Conservation (phyloP, 257 asterid species). For the Mitragyna speciosa region DNA sequence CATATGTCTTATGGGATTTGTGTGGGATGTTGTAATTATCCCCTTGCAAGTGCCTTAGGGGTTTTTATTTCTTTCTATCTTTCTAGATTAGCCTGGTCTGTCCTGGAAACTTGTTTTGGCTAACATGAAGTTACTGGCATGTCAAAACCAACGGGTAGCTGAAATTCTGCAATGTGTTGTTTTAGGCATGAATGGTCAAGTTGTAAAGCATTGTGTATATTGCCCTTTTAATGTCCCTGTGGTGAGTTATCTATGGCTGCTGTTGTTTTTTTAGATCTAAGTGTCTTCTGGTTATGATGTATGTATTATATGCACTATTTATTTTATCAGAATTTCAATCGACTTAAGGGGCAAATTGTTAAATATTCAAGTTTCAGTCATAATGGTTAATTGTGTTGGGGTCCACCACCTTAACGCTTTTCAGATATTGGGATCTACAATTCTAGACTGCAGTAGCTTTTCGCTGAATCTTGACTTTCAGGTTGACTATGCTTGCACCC, state of each 20-base stretch:
- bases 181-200: not conserved
- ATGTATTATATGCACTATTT: not conserved
- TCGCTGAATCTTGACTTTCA: conserved; percentile 24
- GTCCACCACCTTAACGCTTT: not conserved
- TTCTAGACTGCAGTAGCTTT: not conserved
- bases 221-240: not conserved
- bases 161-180: not conserved
- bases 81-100: not conserved
- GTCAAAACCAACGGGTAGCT: not conserved
- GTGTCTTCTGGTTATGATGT: not conserved
- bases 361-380: not conserved
- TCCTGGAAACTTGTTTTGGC: not conserved
- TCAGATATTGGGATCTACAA: too few species aligned
- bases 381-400: not conserved
- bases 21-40: not conserved
- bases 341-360: not conserved
- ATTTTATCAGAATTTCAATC: not conserved
- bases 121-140: not conserved
- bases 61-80: not conserved
- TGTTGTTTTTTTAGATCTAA: not conserved
- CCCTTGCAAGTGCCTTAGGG: not conserved
- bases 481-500: conserved; percentile 99
- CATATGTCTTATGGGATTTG: not conserved
- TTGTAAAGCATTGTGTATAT: not conserved
- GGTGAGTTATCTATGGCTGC: not conserved